Conservation (phyloP, 495 filamentous ascomycete genomes). For the Hypoxylon lienhwacheense region DNA sequence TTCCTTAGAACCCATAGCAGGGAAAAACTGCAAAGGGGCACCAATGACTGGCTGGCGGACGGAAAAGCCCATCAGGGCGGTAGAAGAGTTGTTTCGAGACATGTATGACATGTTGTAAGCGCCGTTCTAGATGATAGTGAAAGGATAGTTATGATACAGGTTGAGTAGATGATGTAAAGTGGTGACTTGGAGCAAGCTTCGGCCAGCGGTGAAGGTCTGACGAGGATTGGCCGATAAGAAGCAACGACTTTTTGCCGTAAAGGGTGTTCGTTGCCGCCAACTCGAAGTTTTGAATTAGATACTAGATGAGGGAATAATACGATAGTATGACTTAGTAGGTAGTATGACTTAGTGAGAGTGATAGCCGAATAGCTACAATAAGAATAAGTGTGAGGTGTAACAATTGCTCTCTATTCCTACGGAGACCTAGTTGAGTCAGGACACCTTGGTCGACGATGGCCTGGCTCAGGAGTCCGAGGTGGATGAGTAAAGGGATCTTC, state of each 20-base stretch:
- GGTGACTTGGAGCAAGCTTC: constrained; percentile 13
- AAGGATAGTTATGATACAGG: constrained; percentile 15
- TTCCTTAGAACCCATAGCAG: constrained; percentile 55
- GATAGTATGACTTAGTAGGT: too few species aligned
- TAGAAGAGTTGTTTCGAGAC: constrained; percentile 44
- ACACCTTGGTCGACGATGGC: constrained; percentile 23
- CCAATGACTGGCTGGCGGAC: constrained; percentile 54
- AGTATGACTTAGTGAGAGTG: not conserved
- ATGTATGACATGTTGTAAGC: constrained; percentile 39
- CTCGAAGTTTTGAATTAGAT: constrained; percentile 2
- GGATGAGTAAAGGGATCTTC: constrained; percentile 29
- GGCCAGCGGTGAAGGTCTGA: constrained; percentile 1
- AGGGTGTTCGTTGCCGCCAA: constrained; percentile 11
- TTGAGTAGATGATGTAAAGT: constrained; percentile 8
- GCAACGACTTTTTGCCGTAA: constrained; percentile 18
- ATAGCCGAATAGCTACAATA: not conserved
- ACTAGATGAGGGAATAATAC: too few species aligned
- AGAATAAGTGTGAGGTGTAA: not conserved
- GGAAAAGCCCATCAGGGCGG: constrained; percentile 50
- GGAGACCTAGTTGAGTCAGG: constrained; percentile 16
- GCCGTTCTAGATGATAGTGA: not conserved
- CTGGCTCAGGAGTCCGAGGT: constrained; percentile 28
- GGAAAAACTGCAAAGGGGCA: constrained; percentile 55
- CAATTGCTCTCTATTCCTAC: too few species aligned
- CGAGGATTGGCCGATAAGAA: constrained; percentile 18